A percentile compares a stretch with the other conserved stretches of the same genome.
phyloP scores from a whole-genome alignment of 2,329 filamentous ascomycete species.

The Fusarium duplospermum region DNA sequence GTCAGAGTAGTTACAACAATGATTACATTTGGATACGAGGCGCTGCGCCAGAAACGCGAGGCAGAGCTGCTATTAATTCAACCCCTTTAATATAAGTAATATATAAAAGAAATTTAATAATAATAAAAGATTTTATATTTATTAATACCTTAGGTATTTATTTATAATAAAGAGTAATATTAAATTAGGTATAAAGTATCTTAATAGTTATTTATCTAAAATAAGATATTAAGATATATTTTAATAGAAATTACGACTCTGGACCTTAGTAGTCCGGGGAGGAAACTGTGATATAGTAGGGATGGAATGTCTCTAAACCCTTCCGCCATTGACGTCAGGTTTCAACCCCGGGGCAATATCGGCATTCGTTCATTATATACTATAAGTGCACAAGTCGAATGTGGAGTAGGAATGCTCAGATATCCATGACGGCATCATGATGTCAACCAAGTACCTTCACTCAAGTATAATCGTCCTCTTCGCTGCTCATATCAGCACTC shows the following conservation, averaged over 20 bases:
- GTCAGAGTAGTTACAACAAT: not conserved
- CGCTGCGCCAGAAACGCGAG: not conserved
- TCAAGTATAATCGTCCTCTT: slow-evolving; percentile 12
- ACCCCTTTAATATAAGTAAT: no score
- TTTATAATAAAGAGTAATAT: no score
- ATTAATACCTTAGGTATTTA: no score
- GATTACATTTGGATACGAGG: not conserved
- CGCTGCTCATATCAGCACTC: slow-evolving; percentile 10
- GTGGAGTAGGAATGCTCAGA: not conserved
- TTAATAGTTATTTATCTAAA: no score
- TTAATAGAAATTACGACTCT: no score
- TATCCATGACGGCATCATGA: slow-evolving; percentile 35
- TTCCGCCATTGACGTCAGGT: not conserved
- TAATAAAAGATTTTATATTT: no score
- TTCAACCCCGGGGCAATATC: not conserved
- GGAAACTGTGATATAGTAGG: not conserved
- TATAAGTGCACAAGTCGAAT: not conserved
- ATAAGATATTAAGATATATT: no score
- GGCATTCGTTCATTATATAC: not conserved
- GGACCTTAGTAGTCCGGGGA: not conserved
- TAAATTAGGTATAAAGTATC: no score
- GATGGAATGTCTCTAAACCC: not conserved
- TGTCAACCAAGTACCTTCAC: slow-evolving; percentile 10
- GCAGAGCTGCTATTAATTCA: no score
- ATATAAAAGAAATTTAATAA: no score